These are phyloP conservation scores for Trichoderma aggressivum DNA, from an alignment of 2,329 filamentous ascomycete genomes.

Conservation along the genomic window DNA sequence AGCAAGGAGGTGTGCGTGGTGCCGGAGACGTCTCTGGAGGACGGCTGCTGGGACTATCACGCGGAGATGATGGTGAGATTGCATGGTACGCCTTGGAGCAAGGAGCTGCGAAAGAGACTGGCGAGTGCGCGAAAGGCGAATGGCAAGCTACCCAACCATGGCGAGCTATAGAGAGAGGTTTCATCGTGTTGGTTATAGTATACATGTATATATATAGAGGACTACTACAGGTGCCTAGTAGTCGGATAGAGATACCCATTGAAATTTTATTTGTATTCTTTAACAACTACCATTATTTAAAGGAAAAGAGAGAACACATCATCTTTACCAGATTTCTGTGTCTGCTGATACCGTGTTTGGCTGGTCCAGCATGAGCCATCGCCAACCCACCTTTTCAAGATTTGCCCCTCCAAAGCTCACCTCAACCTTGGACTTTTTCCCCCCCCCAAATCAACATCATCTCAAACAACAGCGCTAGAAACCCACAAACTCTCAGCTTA, in stretches of 20 bases:
- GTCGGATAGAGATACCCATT: constrained; percentile 9
- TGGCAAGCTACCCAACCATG: constrained; percentile 25
- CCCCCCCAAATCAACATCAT: not conserved
- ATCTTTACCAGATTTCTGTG: not conserved
- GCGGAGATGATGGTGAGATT: constrained; percentile 40
- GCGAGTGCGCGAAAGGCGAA: constrained; percentile 31
- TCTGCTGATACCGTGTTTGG: not conserved
- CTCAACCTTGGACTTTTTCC: not conserved
- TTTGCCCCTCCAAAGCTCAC: constrained; percentile 3
- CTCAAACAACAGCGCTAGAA: not conserved
- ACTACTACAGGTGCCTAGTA: not conserved
- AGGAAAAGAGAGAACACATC: not conserved
- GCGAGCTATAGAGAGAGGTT: constrained; percentile 33
- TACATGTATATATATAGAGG: not conserved
- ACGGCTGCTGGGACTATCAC: constrained; percentile 59
- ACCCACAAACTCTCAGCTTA: too few relatives aligned
- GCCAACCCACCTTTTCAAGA: not conserved
- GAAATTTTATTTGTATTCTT: not conserved
- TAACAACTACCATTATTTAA: not conserved
- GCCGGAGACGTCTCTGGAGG: constrained; percentile 33
- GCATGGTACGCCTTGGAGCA: constrained; percentile 45
- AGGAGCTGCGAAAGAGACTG: constrained; percentile 39
- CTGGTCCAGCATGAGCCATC: not conserved
- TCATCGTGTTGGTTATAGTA: not conserved
- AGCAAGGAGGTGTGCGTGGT: constrained; percentile 37